phyloP scores from a whole-genome alignment of 1,284 basidiomycete genomes.

The Fomitopsis schrenkii region DNA sequence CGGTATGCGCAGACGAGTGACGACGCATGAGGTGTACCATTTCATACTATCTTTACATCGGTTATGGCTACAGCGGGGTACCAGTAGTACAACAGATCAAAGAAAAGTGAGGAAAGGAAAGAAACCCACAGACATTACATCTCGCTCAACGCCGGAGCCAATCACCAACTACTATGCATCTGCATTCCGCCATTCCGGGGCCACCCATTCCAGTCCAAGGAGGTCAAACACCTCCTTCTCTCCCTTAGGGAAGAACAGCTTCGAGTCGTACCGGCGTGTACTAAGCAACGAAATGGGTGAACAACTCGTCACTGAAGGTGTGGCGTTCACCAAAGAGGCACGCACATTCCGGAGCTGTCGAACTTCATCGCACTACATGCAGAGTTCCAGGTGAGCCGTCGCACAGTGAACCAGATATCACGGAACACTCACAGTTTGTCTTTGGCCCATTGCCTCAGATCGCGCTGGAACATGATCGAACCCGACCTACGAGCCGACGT shows the following conservation, averaged over 20 bases:
- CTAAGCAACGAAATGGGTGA: slow-evolving; percentile 27
- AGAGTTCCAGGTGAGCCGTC: too few species aligned
- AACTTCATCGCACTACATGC: slow-evolving; percentile 65
- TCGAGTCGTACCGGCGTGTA: slow-evolving; percentile 59
- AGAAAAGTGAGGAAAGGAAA: background rate
- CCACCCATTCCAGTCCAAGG: slow-evolving; percentile 65
- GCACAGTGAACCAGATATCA: background rate
- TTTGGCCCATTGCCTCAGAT: slow-evolving; percentile 70
- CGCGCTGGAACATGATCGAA: slow-evolving; percentile 78
- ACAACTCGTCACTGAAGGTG: background rate
- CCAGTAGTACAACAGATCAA: background rate
- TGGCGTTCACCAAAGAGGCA: slow-evolving; percentile 4
- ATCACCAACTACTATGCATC: slow-evolving; percentile 34
- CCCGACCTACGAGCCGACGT: slow-evolving; percentile 55
- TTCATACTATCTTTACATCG: too few species aligned
- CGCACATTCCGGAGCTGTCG: slow-evolving; percentile 75
- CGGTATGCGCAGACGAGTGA: too few species aligned
- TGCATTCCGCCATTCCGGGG: slow-evolving; percentile 66
- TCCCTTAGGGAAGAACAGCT: slow-evolving; percentile 50
- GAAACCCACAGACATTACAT: too few species aligned
- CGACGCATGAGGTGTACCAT: too few species aligned
- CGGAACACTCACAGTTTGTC: slow-evolving; percentile 39
- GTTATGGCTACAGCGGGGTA: background rate
- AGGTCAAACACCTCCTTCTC: slow-evolving; percentile 70
- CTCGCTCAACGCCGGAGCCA: too few species aligned